Percentiles rank a stretch among this genome's conserved stretches.
phyloP scores from a whole-genome alignment of 225 moss, liverwort and hornwort species.

The Ulota crispa region DNA sequence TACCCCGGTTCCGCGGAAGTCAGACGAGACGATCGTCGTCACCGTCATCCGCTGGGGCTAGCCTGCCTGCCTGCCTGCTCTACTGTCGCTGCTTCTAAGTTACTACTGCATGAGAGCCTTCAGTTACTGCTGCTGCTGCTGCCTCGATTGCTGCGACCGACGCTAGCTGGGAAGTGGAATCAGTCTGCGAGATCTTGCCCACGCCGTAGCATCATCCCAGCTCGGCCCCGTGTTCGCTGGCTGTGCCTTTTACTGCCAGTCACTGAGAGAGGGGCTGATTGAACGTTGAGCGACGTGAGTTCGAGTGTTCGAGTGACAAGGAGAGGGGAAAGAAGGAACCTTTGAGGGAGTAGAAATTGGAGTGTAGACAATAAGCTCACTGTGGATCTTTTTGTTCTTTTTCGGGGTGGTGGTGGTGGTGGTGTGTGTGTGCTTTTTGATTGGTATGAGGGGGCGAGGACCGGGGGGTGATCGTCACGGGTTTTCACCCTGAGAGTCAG shows the following conservation, averaged over 20 bases:
- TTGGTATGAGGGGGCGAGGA: slow-evolving; percentile 1
- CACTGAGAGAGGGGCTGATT: not conserved
- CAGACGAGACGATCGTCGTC: slow-evolving; percentile 21
- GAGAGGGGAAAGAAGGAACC: not conserved
- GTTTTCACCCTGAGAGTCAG: slow-evolving; percentile 24
- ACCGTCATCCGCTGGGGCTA: slow-evolving; percentile 28
- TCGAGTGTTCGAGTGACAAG: not conserved
- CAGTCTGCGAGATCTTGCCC: slow-evolving; percentile 17
- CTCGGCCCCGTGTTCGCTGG: slow-evolving; percentile 13
- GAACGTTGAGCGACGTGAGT: not conserved
- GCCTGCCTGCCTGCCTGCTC: not conserved
- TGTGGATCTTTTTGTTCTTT: slow-evolving; percentile 22
- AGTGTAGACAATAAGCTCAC: slow-evolving; percentile 2
- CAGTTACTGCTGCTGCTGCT: slow-evolving; percentile 22
- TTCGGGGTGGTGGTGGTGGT: not conserved
- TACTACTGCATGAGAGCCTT: slow-evolving; percentile 28
- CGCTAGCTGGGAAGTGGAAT: slow-evolving; percentile 19
- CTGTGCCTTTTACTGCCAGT: not conserved
- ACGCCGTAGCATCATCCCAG: slow-evolving; percentile 1
- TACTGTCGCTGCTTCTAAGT: slow-evolving; percentile 12
- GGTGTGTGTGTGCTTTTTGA: not conserved
- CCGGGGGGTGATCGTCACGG: slow-evolving; percentile 15
- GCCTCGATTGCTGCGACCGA: slow-evolving; percentile 20
- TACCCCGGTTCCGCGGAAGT: slow-evolving; percentile 23
- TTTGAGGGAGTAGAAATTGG: slow-evolving; percentile 16